Conservation (phyloP, 768 basidiomycete species). For the Leucocoprinus leucothites region DNA sequence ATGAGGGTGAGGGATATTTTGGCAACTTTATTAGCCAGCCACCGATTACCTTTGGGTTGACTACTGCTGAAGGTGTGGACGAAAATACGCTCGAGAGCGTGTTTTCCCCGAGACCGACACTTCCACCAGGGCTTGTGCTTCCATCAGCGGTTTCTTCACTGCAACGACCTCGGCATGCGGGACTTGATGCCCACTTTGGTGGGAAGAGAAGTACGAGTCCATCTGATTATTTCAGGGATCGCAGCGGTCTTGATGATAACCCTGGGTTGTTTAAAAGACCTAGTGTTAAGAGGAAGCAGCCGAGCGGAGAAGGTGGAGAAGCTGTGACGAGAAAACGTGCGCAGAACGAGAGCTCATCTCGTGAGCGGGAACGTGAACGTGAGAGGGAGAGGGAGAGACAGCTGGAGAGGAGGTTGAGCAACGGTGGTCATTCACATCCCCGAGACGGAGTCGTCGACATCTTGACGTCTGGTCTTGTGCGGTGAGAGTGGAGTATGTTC, state of each 20-base stretch:
- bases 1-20: conserved; percentile 3
- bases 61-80: neutral
- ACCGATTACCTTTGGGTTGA: neutral
- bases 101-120: neutral
- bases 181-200: neutral
- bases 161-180: conserved; percentile 1
- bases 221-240: conserved; percentile 64
- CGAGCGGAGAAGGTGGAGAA: conserved; percentile 6
- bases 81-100: neutral
- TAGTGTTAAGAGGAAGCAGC: conserved; percentile 51
- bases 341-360: conserved; percentile 5
- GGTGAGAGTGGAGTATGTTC: neutral
- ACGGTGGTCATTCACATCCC: neutral
- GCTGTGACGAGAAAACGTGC: conserved; percentile 4
- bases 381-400: neutral
- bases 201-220: conserved; percentile 72
- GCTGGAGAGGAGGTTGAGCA: conserved; percentile 5
- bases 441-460: conserved; percentile 3
- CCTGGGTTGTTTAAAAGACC: conserved; percentile 60
- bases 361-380: conserved; percentile 8
- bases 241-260: conserved; percentile 43
- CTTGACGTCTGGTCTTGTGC: conserved; percentile 4
- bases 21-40: neutral
- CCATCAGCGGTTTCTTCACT: neutral
- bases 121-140: neutral